phyloP scores from a whole-genome alignment of 2,329 filamentous ascomycete species.

The Exophiala spinifera region DNA sequence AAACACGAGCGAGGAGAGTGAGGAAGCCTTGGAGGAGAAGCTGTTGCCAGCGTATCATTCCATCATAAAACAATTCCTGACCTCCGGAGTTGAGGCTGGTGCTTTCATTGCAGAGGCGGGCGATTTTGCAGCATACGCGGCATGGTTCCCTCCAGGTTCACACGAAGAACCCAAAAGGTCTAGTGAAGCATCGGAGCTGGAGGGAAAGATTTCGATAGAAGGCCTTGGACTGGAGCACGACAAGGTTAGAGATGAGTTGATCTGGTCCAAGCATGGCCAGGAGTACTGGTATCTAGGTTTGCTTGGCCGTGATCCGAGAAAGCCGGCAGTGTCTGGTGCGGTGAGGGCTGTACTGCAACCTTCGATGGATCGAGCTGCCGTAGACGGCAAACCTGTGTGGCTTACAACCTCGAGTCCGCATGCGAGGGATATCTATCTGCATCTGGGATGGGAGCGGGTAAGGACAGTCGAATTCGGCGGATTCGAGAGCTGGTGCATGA shows the following conservation, averaged over 20 bases:
- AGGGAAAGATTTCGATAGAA: neutral
- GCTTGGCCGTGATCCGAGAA: slow-evolving; percentile 3
- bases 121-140: slow-evolving; percentile 1
- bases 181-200: neutral
- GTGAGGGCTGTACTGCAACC: slow-evolving; percentile 18
- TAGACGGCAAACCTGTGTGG: slow-evolving; percentile 12
- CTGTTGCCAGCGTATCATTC: neutral
- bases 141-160: slow-evolving; percentile 1
- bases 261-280: slow-evolving; percentile 2
- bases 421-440: slow-evolving; percentile 13
- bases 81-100: neutral
- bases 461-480: neutral
- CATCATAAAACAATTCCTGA: neutral
- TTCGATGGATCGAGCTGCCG: slow-evolving; percentile 6
- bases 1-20: neutral
- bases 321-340: slow-evolving; percentile 2
- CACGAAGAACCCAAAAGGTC: neutral
- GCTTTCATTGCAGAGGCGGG: slow-evolving; percentile 3
- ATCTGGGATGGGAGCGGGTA: slow-evolving; percentile 13
- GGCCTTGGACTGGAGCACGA: neutral
- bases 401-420: slow-evolving; percentile 9
- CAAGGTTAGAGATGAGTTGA: neutral
- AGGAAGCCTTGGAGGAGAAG: neutral
- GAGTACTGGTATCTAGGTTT: neutral
- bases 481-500: slow-evolving; percentile 1